phyloP scores from a whole-genome alignment of 2,329 filamentous ascomycete species.

The Aspergillus caelatus region DNA sequence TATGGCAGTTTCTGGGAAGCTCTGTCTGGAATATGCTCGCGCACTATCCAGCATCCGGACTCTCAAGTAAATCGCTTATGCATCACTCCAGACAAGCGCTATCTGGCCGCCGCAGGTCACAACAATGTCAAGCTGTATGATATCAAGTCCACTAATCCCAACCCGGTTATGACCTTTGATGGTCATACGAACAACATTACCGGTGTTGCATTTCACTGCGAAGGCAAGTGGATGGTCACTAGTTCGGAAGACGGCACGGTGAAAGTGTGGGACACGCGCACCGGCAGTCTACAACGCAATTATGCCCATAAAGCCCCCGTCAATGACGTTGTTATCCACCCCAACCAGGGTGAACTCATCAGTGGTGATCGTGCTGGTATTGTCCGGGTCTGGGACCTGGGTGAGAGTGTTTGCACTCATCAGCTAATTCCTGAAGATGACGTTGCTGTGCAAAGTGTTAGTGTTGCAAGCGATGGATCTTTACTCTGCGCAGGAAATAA shows the following conservation, averaged over 20 bases:
- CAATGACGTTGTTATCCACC: conserved; percentile 99
- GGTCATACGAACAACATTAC: conserved; percentile 96
- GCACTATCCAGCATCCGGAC: conserved; percentile 96
- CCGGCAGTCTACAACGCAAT: conserved; percentile 83
- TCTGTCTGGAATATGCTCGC: conserved; percentile 93
- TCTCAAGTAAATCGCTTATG: conserved; percentile 98
- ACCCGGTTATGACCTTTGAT: conserved; percentile 89
- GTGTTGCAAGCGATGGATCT: conserved; percentile 90
- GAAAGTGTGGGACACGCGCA: conserved; percentile 94
- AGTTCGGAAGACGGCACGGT: conserved; percentile 95
- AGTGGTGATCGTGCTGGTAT: conserved; percentile 92
- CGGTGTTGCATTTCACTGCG: conserved; percentile 95
- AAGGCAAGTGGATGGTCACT: conserved; percentile 99
- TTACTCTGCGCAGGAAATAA: conserved; percentile 94
- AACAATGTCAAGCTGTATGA: conserved; percentile 97
- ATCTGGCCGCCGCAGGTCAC: conserved; percentile 77
- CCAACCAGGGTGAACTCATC: conserved; percentile 97
- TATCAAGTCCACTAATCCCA: conserved; percentile 97
- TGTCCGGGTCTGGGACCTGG: conserved; percentile 93
- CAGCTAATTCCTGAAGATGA: conserved; percentile 96
- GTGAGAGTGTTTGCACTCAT: conserved; percentile 95
- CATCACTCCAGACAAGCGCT: conserved; percentile 97
- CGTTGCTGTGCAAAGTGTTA: conserved; percentile 89
- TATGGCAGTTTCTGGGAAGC: conserved; percentile 89
- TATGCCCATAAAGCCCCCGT: conserved; percentile 88